phyloP scores from a whole-genome alignment of 805 yeast genomes.

The Phaffomyces antillensis region DNA sequence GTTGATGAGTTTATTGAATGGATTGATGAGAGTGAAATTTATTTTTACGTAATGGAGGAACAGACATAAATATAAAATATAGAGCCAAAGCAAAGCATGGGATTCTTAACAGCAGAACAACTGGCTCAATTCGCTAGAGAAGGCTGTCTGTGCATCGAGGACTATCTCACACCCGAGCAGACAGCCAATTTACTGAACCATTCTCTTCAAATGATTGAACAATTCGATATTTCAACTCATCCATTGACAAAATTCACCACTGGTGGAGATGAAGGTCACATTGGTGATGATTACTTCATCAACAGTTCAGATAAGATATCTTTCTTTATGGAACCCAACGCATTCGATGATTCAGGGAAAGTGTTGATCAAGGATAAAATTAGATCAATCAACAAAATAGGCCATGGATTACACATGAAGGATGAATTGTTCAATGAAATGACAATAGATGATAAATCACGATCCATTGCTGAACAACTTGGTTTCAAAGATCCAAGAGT shows the following conservation, averaged over 20 bases:
- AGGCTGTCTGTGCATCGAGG: slow-evolving; percentile 57
- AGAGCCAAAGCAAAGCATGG: too few relatives aligned
- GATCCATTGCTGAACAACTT: slow-evolving; percentile 44
- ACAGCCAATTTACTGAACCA: slow-evolving; percentile 34
- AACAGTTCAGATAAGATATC: slow-evolving; percentile 62
- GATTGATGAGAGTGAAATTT: too few relatives aligned
- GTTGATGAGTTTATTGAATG: too few relatives aligned
- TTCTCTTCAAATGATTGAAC: slow-evolving; percentile 37
- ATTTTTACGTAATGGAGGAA: too few relatives aligned
- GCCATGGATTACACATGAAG: slow-evolving; percentile 62
- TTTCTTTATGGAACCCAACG: slow-evolving; percentile 66
- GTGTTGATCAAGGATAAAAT: slow-evolving; percentile 42
- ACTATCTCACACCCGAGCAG: slow-evolving; percentile 40
- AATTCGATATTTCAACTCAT: slow-evolving; percentile 48
- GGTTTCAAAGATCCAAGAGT: slow-evolving; percentile 60
- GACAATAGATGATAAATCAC: slow-evolving; percentile 45
- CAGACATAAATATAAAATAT: too few relatives aligned
- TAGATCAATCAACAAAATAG: slow-evolving; percentile 65
- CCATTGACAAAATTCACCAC: slow-evolving; percentile 71
- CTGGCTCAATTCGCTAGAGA: slow-evolving; percentile 40
- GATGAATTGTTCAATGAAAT: slow-evolving; percentile 41
- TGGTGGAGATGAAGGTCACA: slow-evolving; percentile 42
- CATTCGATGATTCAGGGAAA: slow-evolving; percentile 44
- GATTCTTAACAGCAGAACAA: slow-evolving; percentile 36
- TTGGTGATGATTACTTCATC: slow-evolving; percentile 69